Evolutionary conservation across 2,329 filamentous ascomycete species (phyloP).

Genomic region (Monilinia laxa): DNA sequence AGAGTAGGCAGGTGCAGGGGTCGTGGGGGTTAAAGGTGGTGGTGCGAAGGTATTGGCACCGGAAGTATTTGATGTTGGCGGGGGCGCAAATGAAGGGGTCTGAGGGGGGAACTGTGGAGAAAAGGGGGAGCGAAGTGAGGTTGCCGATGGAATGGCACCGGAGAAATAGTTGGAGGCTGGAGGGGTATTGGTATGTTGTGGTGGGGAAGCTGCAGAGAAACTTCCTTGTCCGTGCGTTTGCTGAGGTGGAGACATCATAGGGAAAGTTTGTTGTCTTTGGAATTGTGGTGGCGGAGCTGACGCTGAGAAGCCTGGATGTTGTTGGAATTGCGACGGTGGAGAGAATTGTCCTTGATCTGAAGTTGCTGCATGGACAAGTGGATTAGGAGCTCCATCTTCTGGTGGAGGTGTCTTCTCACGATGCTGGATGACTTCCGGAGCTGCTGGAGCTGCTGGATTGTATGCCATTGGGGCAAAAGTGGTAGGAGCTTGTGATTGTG

Average conservation of each 20-base stretch:
- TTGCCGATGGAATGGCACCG: slow-evolving; percentile 39
- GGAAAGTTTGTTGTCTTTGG: slow-evolving; percentile 20
- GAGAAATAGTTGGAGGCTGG: slow-evolving; percentile 41
- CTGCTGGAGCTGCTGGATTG: slow-evolving; percentile 75
- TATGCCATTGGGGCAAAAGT: slow-evolving; percentile 63
- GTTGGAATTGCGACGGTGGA: slow-evolving; percentile 48
- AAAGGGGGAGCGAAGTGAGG: slow-evolving; percentile 28
- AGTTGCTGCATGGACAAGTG: slow-evolving; percentile 56
- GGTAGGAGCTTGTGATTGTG: slow-evolving; percentile 41
- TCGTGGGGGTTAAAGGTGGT: slow-evolving; percentile 31
- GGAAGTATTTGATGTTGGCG: slow-evolving; percentile 29
- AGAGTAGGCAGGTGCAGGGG: slow-evolving; percentile 24
- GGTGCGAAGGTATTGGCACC: slow-evolving; percentile 34
- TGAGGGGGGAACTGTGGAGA: slow-evolving; percentile 26
- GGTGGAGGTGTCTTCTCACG: slow-evolving; percentile 79
- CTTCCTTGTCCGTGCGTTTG: slow-evolving; percentile 13
- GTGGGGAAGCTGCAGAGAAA: slow-evolving; percentile 10
- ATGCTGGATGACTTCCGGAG: slow-evolving; percentile 68
- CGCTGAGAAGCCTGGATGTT: slow-evolving; percentile 22
- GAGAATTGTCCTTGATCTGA: slow-evolving; percentile 57
- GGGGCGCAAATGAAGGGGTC: slow-evolving; percentile 28
- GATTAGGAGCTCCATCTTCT: slow-evolving; percentile 61
- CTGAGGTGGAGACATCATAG: slow-evolving; percentile 22
- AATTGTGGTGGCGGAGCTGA: slow-evolving; percentile 28
- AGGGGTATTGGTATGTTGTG: slow-evolving; percentile 18